Evolutionary conservation across 2,329 filamentous ascomycete genomes (phyloP), one percentile per base, ranked within the genome.

Genomic region (Trichoderma pleuroti): DNA sequence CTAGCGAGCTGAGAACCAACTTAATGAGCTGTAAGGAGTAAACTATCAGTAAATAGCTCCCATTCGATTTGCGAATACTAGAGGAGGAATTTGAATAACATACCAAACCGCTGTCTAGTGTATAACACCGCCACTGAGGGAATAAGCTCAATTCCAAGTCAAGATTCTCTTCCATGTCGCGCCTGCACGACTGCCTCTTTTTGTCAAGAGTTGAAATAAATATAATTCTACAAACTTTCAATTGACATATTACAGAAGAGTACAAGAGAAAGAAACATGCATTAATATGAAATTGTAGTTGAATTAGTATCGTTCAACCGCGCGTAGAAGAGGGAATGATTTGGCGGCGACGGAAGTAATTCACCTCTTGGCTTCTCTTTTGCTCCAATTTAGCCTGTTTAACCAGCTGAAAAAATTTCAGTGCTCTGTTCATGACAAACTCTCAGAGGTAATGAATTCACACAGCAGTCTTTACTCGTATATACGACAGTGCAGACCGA

Each of bases 281-380:
- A 21, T 49, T 49, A 12, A 49, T 7, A 49, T 14, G 10, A 24
- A 21, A 24, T 49, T 49, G 3, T 12, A 49, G n/a, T 2, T 4
- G 5, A 14, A 11, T 7, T 21, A 3, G 26, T 9, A 8, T 62
- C 21, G 26, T 10, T 21, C 1, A n/a, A 18, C 34, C 12, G 34
- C 34, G 5, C 21, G 5, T 18, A 2, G 16, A 21, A 32, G 11
- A 34, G 61, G 21, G 16, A 9, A 63, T 18, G 9, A 4, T 49
- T 54, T 24, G 30, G 14, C 3, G 8, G 3, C 7, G 2, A 8
- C 9, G 4, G 4, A 14, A 36, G 8, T 21, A 32, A 10, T 52
- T 54, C 62, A 54, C 46, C 62, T 65, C 62, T 36, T 54, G 62
- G 62, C 21, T 32, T 10, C 18, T n/a, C 1, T 52, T 54, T 65